A percentile compares a stretch with the other conserved stretches of the same genome.
These are phyloP conservation scores for Claviceps citrina DNA, from an alignment of 2,329 filamentous ascomycete genomes.

Conservation along the genomic window DNA sequence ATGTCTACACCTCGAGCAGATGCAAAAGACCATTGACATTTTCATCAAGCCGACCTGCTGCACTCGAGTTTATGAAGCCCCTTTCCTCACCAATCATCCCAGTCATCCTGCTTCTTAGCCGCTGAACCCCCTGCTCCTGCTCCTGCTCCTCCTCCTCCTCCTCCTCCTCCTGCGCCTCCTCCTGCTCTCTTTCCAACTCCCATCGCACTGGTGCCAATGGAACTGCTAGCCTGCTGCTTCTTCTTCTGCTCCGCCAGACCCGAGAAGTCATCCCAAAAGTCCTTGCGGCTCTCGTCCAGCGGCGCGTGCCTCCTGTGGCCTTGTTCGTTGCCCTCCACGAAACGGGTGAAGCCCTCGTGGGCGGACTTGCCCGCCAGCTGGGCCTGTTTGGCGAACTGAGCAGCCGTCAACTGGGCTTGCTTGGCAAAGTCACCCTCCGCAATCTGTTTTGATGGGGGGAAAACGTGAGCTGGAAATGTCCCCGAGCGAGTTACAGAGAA, in stretches of 20 bases:
- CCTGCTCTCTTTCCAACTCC: constrained; percentile 32
- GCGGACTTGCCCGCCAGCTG: constrained; percentile 58
- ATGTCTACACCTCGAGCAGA: no score
- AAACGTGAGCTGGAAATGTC: neutral
- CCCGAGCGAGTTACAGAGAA: no score
- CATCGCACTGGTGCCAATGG: constrained; percentile 46
- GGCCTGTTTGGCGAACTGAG: constrained; percentile 50
- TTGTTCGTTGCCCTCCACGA: constrained; percentile 67
- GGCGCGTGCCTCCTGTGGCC: constrained; percentile 22
- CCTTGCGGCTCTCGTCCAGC: constrained; percentile 52
- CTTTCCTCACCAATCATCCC: constrained; percentile 48
- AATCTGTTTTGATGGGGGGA: constrained; percentile 36
- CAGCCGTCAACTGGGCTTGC: constrained; percentile 45
- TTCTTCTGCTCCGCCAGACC: constrained; percentile 44
- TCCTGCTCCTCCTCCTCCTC: constrained; percentile 34
- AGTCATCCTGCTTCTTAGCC: constrained; percentile 36
- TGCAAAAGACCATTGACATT: no score
- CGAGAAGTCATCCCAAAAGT: constrained; percentile 89
- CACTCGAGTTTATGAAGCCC: no score
- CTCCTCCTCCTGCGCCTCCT: no score
- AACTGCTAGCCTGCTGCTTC: constrained; percentile 27
- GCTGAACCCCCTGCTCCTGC: constrained; percentile 18
- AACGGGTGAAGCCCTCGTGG: constrained; percentile 66
- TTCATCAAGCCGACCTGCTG: no score
- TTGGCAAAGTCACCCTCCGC: constrained; percentile 65